Percentiles rank a stretch among this genome's conserved stretches.
These are phyloP conservation scores for Aureobasidium sp. DNA, from an alignment of 2,329 filamentous ascomycete species.

Conservation along the genomic window DNA sequence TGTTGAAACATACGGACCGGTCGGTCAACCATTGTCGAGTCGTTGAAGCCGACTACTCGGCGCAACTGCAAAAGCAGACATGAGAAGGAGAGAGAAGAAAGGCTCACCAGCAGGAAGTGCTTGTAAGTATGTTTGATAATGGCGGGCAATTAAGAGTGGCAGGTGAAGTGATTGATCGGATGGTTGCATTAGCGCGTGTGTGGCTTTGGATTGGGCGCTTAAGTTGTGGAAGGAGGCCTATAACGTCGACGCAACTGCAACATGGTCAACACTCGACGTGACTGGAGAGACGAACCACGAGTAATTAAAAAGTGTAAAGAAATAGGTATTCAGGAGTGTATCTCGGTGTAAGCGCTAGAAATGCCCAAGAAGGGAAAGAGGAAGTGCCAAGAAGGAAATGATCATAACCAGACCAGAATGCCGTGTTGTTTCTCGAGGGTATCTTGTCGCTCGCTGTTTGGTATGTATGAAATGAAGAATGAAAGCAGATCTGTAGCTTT, in stretches of 20 bases:
- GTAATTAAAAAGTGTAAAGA: neutral
- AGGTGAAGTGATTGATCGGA: neutral
- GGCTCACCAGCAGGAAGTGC: neutral
- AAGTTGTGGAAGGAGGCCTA: neutral
- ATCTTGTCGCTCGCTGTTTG: conserved; percentile 9
- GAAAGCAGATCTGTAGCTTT: neutral
- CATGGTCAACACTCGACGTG: neutral
- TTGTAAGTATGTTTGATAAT: neutral
- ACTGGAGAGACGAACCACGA: neutral
- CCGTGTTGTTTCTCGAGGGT: conserved; percentile 1
- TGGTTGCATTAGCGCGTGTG: conserved; percentile 3
- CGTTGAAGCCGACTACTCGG: neutral
- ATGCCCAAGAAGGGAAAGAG: neutral
- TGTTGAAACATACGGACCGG: neutral
- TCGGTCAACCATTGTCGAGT: neutral
- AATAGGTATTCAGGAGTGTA: neutral
- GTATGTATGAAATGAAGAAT: neutral
- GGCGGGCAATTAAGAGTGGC: neutral
- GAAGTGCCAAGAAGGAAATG: neutral
- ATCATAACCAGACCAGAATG: conserved; percentile 10
- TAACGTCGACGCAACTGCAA: neutral
- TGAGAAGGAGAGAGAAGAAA: neutral
- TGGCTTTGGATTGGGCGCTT: conserved; percentile 7
- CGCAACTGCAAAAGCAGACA: neutral
- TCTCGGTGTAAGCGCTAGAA: neutral